phyloP scores from a whole-genome alignment of 176 grass and related monocot genomes.

The Tillandsia leiboldiana region DNA sequence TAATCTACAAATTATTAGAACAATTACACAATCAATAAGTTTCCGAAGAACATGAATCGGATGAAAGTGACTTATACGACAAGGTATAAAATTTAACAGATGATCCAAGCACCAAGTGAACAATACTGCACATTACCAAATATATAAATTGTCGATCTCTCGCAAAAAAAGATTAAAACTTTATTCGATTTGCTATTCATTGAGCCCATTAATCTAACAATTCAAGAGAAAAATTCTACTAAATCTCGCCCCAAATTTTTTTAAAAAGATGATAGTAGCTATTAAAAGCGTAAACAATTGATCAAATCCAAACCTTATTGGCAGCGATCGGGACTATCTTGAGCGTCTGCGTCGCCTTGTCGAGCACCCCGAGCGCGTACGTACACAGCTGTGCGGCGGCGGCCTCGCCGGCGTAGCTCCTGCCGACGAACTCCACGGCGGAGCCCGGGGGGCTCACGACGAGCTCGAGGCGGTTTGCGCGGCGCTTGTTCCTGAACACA shows the following conservation, averaged over 20 bases:
- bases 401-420: conserved; percentile 68
- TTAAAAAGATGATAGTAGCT: not conserved
- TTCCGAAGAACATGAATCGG: not conserved
- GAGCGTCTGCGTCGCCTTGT: conserved; percentile 68
- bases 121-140: not conserved
- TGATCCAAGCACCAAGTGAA: not conserved
- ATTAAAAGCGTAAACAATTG: not conserved
- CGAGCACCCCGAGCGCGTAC: conserved; percentile 71
- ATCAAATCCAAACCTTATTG: conserved; percentile 43
- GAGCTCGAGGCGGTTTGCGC: conserved; percentile 49
- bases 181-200: not conserved
- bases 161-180: not conserved
- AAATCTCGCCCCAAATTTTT: not conserved
- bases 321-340: conserved; percentile 59
- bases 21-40: not conserved
- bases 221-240: not conserved
- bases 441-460: conserved; percentile 31
- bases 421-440: conserved; percentile 60
- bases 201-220: not conserved
- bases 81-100: not conserved
- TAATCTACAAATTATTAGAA: not conserved
- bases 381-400: conserved; percentile 44
- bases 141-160: not conserved
- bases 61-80: not conserved
- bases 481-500: conserved; percentile 33